A percentile compares a stretch with the other conserved stretches of the same genome.
phyloP scores from a whole-genome alignment of 2,329 filamentous ascomycete species.

The Cyclaneusma minus region DNA sequence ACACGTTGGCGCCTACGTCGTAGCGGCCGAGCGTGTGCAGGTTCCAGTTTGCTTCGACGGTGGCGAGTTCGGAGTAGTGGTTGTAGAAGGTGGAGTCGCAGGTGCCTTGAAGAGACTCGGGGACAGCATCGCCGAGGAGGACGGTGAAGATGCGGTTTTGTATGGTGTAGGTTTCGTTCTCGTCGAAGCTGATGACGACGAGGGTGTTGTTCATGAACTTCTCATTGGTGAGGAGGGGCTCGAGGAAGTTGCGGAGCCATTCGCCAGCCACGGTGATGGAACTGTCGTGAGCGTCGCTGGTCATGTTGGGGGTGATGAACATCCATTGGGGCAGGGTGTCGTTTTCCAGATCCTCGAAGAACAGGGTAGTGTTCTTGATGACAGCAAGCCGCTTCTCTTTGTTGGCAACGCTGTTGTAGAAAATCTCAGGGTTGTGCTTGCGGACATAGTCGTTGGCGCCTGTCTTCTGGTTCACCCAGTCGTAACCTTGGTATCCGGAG shows the following conservation, averaged over 20 bases:
- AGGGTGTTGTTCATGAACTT: conserved; percentile 66
- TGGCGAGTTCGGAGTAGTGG: conserved; percentile 56
- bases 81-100: conserved; percentile 56
- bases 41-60: conserved; percentile 53
- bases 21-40: conserved; percentile 55
- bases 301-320: conserved; percentile 63
- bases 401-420: conserved; percentile 49
- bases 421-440: conserved; percentile 59
- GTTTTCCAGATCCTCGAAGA: conserved; percentile 49
- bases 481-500: conserved; percentile 51
- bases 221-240: conserved; percentile 50
- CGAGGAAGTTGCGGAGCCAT: conserved; percentile 54
- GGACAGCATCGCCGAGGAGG: conserved; percentile 61
- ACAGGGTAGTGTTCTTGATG: conserved; percentile 60
- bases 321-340: conserved; percentile 55
- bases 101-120: conserved; percentile 46
- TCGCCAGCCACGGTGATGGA: conserved; percentile 50
- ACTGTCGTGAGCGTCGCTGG: conserved; percentile 61
- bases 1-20: conserved; percentile 61
- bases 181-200: conserved; percentile 65
- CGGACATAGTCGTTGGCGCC: conserved; percentile 64
- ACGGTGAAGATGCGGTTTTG: conserved; percentile 57
- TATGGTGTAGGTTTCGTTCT: conserved; percentile 52
- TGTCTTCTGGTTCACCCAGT: conserved; percentile 48
- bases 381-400: conserved; percentile 43